Evolutionary conservation across 768 basidiomycete genomes (phyloP).

Genomic region (Amanita fuliginea): DNA sequence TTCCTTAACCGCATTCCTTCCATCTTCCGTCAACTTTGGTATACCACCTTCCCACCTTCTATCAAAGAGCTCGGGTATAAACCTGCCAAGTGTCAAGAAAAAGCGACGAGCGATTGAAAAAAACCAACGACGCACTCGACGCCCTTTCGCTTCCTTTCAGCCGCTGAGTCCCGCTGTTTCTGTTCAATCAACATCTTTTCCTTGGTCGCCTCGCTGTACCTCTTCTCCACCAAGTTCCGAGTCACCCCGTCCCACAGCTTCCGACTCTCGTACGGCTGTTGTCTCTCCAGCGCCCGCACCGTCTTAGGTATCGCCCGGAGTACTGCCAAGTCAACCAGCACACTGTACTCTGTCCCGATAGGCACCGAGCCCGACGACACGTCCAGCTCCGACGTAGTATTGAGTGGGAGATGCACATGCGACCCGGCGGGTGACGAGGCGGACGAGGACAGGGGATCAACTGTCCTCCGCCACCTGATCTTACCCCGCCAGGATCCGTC

Average conservation of each 20-base stretch:
- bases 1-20: slow-evolving; percentile 4
- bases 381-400: slow-evolving; percentile 32
- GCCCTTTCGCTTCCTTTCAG: slow-evolving; percentile 75
- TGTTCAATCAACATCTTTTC: slow-evolving; percentile 92
- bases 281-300: slow-evolving; percentile 74
- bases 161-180: slow-evolving; percentile 80
- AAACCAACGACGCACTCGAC: slow-evolving; percentile 45
- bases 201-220: slow-evolving; percentile 84
- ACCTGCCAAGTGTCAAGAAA: slow-evolving; percentile 6
- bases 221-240: slow-evolving; percentile 61
- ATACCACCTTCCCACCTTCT: slow-evolving; percentile 3
- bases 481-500: slow-evolving; percentile 84
- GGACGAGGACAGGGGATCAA: slow-evolving; percentile 20
- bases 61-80: slow-evolving; percentile 8
- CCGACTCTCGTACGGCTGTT: slow-evolving; percentile 73
- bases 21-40: slow-evolving; percentile 3
- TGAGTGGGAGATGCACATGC: slow-evolving; percentile 29
- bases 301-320: slow-evolving; percentile 69
- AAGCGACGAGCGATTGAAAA: neutral
- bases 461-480: slow-evolving; percentile 68
- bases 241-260: slow-evolving; percentile 86
- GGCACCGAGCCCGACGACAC: slow-evolving; percentile 11
- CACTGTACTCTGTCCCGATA: slow-evolving; percentile 42
- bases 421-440: slow-evolving; percentile 36
- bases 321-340: slow-evolving; percentile 67